phyloP scores from a whole-genome alignment of 148 eudicot genomes.

The Persicaria maculosa region DNA sequence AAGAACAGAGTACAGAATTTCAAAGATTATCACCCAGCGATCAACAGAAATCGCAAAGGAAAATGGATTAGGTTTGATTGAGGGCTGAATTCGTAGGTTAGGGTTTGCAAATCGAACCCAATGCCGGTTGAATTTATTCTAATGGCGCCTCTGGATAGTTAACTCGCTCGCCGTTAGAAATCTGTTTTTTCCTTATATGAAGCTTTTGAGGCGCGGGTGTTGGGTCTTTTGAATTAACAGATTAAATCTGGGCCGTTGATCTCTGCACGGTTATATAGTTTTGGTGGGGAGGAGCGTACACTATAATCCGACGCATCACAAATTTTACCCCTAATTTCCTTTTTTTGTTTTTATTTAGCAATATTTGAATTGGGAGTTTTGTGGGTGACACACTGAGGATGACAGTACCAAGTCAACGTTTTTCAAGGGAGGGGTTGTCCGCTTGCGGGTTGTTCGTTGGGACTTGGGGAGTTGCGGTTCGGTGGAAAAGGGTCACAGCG shows the following conservation, averaged over 20 bases:
- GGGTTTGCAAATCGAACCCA: too few relatives aligned
- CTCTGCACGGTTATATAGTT: conserved; percentile 31
- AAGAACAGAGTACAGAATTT: background rate
- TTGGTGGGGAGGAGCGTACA: conserved; percentile 23
- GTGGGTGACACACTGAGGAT: conserved; percentile 7
- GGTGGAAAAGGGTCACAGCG: background rate
- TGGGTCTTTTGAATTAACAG: conserved; percentile 25
- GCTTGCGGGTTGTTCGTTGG: background rate
- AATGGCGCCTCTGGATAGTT: background rate
- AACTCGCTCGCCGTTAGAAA: background rate
- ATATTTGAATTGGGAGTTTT: conserved; percentile 4
- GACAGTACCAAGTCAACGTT: background rate
- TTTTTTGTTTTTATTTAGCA: background rate
- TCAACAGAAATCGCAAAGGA: background rate
- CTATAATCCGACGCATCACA: conserved; percentile 3
- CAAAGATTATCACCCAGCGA: background rate
- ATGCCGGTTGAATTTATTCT: too few relatives aligned
- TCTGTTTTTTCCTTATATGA: background rate
- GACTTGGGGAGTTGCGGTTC: too few relatives aligned
- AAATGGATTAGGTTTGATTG: background rate
- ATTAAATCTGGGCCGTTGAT: conserved; percentile 37
- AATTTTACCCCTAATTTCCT: background rate
- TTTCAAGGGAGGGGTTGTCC: background rate
- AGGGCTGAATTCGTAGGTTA: background rate
- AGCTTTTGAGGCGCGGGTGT: conserved; percentile 41